These are phyloP conservation scores for Fusarium sp. DNA, from an alignment of 2,329 filamentous ascomycete species.

Conservation along the genomic window DNA sequence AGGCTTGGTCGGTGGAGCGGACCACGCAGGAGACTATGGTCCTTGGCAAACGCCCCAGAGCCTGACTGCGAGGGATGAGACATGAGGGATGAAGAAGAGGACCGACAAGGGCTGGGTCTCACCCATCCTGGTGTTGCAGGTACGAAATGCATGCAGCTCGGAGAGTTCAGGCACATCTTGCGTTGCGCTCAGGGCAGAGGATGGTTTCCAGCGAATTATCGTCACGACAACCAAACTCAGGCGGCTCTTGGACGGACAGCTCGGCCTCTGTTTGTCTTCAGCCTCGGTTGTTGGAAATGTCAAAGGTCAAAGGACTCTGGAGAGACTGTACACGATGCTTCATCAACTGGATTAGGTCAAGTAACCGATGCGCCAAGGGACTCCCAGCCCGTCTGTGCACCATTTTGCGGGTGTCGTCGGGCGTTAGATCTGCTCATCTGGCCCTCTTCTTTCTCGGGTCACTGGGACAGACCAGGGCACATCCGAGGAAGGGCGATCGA, in stretches of 20 bases:
- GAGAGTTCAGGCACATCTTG: slow-evolving; percentile 15
- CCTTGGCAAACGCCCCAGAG: slow-evolving; percentile 15
- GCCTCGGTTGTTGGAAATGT: neutral
- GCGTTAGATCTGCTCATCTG: slow-evolving; percentile 35
- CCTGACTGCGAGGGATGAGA: slow-evolving; percentile 22
- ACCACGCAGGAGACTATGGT: slow-evolving; percentile 4
- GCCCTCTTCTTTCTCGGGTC: slow-evolving; percentile 5
- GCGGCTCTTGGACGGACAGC: slow-evolving; percentile 6
- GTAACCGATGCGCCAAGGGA: slow-evolving; percentile 38
- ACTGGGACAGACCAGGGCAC: slow-evolving; percentile 6
- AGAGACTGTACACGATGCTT: slow-evolving; percentile 18
- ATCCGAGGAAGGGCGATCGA: neutral
- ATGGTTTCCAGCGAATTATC: slow-evolving; percentile 28
- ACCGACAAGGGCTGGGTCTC: slow-evolving; percentile 1
- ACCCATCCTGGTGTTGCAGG: slow-evolving; percentile 7
- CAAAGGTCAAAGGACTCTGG: neutral
- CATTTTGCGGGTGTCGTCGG: slow-evolving; percentile 35
- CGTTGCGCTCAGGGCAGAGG: neutral
- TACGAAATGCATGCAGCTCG: slow-evolving; percentile 18
- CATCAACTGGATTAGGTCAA: slow-evolving; percentile 29
- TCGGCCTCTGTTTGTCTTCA: slow-evolving; percentile 2
- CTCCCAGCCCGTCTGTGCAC: slow-evolving; percentile 32
- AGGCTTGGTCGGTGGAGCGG: slow-evolving; percentile 39
- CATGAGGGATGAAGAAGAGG: slow-evolving; percentile 26
- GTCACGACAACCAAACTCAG: slow-evolving; percentile 39